Evolutionary conservation across 768 basidiomycete species (phyloP).

Genomic region (Amanita rubescens): DNA sequence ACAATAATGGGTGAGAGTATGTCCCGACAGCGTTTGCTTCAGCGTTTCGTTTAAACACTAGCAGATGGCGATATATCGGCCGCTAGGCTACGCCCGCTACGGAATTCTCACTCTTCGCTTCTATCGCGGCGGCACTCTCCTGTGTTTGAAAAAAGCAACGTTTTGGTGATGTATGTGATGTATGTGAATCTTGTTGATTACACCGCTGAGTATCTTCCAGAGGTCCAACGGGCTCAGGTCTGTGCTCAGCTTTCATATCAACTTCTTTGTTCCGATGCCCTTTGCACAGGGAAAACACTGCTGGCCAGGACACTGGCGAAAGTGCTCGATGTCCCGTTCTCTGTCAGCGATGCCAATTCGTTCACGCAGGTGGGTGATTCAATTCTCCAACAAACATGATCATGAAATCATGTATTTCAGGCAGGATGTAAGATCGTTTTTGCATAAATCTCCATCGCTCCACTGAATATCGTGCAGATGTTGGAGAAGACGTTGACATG

Average conservation of each 20-base stretch:
- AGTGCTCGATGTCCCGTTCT: constrained; percentile 91
- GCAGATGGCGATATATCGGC: constrained; percentile 29
- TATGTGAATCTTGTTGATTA: constrained; percentile 1
- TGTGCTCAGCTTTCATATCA: constrained; percentile 8
- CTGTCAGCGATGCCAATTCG: constrained; percentile 86
- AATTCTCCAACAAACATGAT: constrained; percentile 14
- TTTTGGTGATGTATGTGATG: constrained; percentile 74
- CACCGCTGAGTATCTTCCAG: constrained; percentile 24
- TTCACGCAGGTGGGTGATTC: constrained; percentile 67
- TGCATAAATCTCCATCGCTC: constrained; percentile 4
- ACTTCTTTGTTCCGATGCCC: not conserved
- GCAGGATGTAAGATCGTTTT: constrained; percentile 57
- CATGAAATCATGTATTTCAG: constrained; percentile 24
- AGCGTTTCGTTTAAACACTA: no score
- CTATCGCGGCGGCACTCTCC: constrained; percentile 41
- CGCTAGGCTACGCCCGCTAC: constrained; percentile 58
- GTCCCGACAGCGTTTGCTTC: no score
- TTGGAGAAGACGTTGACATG: constrained; percentile 95
- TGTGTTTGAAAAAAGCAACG: constrained; percentile 92
- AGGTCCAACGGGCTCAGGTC: constrained; percentile 84
- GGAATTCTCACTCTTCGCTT: constrained; percentile 28
- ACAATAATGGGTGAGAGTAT: constrained; percentile 1
- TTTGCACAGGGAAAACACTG: constrained; percentile 69
- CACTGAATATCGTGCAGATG: constrained; percentile 43
- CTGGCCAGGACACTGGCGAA: constrained; percentile 88